Conservation (phyloP, 768 basidiomycete species). For the Leccinum disarticulatum region DNA sequence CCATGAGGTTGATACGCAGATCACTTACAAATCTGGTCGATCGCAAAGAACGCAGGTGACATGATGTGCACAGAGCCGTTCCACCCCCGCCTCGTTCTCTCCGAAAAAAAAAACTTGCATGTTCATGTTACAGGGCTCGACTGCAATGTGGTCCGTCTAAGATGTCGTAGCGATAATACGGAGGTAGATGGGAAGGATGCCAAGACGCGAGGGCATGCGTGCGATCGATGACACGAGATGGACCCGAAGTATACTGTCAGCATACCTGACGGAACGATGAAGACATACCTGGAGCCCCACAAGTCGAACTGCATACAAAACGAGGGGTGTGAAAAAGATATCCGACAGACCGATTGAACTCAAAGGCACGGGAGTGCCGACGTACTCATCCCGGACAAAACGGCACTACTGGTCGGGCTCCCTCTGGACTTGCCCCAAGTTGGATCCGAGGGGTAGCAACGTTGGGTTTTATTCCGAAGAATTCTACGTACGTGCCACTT, state of each 20-base stretch:
- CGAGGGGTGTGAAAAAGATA: too few species aligned
- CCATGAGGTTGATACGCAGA: background rate
- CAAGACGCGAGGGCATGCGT: too few species aligned
- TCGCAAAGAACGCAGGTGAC: constrained; percentile 20
- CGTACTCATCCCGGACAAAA: constrained; percentile 76
- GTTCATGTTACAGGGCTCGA: constrained; percentile 5
- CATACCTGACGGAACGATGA: too few species aligned
- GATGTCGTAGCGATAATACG: too few species aligned
- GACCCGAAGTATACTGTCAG: too few species aligned
- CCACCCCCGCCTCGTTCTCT: constrained; percentile 31
- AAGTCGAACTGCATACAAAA: too few species aligned
- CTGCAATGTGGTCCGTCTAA: background rate
- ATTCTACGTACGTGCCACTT: constrained; percentile 54
- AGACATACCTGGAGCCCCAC: too few species aligned
- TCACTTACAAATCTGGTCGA: constrained; percentile 53
- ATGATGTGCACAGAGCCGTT: constrained; percentile 36
- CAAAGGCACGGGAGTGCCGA: constrained; percentile 38
- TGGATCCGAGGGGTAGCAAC: constrained; percentile 60
- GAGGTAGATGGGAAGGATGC: too few species aligned
- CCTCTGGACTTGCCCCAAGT: constrained; percentile 48
- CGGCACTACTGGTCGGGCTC: constrained; percentile 78
- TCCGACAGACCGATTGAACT: too few species aligned
- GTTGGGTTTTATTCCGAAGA: constrained; percentile 81
- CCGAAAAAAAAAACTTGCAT: constrained; percentile 12
- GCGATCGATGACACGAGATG: too few species aligned